Conservation (phyloP, 2,329 filamentous ascomycete species). For the Stemphylium vesicarium region DNA sequence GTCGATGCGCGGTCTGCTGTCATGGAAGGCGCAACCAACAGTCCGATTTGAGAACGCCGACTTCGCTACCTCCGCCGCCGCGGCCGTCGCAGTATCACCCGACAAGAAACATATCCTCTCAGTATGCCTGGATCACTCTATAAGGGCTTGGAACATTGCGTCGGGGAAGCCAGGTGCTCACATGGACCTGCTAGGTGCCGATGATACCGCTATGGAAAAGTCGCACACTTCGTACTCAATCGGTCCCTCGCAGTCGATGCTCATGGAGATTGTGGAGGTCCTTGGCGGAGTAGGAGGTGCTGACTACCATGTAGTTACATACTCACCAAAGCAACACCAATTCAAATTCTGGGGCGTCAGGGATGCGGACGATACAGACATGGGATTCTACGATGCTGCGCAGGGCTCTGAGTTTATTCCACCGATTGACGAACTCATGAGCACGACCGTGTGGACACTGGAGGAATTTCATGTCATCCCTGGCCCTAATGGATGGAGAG, state of each 20-base stretch:
- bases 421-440: conserved; percentile 59
- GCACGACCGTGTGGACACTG: conserved; percentile 59
- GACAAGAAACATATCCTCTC: conserved; percentile 70
- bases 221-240: conserved; percentile 72
- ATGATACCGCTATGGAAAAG: conserved; percentile 66
- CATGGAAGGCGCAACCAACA: conserved; percentile 69
- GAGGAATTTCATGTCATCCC: conserved; percentile 55
- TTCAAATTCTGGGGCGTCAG: conserved; percentile 93
- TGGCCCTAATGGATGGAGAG: conserved; percentile 45
- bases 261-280: conserved; percentile 74
- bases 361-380: conserved; percentile 61
- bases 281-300: conserved; percentile 56
- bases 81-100: conserved; percentile 60
- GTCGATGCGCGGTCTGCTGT: conserved; percentile 66
- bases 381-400: conserved; percentile 75
- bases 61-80: conserved; percentile 64
- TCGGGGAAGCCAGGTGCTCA: conserved; percentile 78
- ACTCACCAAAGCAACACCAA: conserved; percentile 85
- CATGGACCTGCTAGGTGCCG: conserved; percentile 76
- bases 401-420: conserved; percentile 69
- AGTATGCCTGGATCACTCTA: conserved; percentile 83
- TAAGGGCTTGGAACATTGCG: conserved; percentile 89
- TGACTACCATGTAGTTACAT: conserved; percentile 73
- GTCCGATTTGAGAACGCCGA: conserved; percentile 72
- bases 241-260: conserved; percentile 76